These are phyloP conservation scores for Salix udensis DNA, from an alignment of 345 rosid genomes.

Conservation along the genomic window DNA sequence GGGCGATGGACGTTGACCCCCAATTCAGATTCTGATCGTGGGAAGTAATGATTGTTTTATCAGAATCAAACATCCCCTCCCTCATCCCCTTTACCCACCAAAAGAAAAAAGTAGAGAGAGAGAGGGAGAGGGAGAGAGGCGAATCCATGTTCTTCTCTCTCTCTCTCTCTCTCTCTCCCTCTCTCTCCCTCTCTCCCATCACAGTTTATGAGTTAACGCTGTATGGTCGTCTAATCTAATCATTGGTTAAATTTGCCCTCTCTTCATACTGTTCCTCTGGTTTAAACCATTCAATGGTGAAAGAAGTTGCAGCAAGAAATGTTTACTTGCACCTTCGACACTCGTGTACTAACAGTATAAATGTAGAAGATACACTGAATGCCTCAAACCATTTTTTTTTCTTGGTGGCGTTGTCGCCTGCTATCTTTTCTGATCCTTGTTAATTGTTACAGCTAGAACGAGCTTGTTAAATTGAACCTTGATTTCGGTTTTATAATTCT, in stretches of 20 bases:
- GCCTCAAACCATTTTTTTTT: neutral
- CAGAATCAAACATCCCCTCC: neutral
- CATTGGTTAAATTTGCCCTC: constrained; percentile 18
- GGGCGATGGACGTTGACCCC: constrained; percentile 98
- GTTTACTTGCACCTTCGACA: constrained; percentile 5
- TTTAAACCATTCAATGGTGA: constrained; percentile 6
- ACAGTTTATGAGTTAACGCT: constrained; percentile 17
- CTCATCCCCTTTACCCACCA: neutral
- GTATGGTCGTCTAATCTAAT: constrained; percentile 32
- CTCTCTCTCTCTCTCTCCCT: neutral
- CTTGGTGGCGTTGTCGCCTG: neutral
- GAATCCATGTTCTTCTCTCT: neutral
- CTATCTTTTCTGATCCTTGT: neutral
- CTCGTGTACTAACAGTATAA: constrained; percentile 5
- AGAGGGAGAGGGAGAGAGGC: neutral
- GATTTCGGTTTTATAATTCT: no score
- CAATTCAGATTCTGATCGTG: constrained; percentile 75
- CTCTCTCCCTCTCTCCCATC: neutral
- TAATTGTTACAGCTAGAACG: neutral
- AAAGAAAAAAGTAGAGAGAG: neutral
- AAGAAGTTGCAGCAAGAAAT: constrained; percentile 2
- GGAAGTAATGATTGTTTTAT: neutral
- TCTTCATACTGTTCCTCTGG: neutral
- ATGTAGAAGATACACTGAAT: neutral
- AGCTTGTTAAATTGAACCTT: neutral